Percentiles rank a stretch among this genome's conserved stretches.
These are phyloP conservation scores for Claviceps maximensis DNA, from an alignment of 2,329 filamentous ascomycete genomes.

Conservation along the genomic window DNA sequence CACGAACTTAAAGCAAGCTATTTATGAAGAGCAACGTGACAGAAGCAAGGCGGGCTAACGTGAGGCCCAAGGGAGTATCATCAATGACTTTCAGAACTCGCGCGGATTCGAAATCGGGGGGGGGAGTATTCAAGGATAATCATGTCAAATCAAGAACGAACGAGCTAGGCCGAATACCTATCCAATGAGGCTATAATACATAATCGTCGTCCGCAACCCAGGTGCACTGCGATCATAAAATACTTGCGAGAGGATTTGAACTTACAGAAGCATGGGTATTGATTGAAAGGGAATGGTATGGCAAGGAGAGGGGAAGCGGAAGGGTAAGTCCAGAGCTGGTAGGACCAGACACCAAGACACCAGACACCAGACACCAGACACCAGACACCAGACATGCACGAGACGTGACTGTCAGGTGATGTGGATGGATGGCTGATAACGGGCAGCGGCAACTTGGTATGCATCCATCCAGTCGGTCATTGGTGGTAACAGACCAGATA, in stretches of 20 bases:
- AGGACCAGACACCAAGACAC: too few relatives aligned
- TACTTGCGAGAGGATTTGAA: neutral
- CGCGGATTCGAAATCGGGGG: neutral
- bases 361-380: too few relatives aligned
- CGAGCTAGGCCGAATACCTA: neutral
- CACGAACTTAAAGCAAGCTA: neutral
- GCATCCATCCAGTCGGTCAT: neutral
- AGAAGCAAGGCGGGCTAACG: neutral
- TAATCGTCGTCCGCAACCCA: neutral
- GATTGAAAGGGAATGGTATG: neutral
- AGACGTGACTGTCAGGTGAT: neutral
- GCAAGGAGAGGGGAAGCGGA: neutral
- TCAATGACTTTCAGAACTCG: neutral
- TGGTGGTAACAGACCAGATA: neutral
- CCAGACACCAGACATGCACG: too few relatives aligned
- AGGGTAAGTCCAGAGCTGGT: neutral
- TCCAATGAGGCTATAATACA: neutral
- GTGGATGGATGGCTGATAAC: neutral
- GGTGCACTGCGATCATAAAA: neutral
- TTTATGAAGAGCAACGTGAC: neutral
- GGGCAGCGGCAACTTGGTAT: neutral
- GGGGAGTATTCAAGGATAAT: neutral
- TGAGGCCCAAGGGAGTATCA: neutral
- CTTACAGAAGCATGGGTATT: neutral
- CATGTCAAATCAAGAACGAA: neutral